Evolutionary conservation across 1,284 basidiomycete species (phyloP).

Genomic region (Papiliotrema nemorosa): DNA sequence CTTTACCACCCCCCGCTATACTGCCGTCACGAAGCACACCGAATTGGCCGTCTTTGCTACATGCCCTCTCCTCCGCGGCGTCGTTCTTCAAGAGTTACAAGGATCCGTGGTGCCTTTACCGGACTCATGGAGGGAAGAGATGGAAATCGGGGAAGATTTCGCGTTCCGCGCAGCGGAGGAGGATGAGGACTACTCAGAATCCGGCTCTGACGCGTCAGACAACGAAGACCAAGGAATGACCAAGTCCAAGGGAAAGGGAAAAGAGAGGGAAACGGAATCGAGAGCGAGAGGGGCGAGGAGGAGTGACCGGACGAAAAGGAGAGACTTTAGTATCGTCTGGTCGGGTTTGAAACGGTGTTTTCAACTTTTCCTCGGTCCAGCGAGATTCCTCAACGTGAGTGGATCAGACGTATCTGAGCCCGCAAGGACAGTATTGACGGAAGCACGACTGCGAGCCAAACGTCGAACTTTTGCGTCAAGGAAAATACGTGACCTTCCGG

Average conservation of each 20-base stretch:
- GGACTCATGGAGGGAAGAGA: conserved; percentile 38
- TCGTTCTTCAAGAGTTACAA: conserved; percentile 38
- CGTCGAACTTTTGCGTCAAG: conserved; percentile 40
- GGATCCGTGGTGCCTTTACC: conserved; percentile 41
- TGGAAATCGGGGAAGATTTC: conserved; percentile 41
- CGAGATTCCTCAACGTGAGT: conserved; percentile 47
- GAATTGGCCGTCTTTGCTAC: conserved; percentile 47
- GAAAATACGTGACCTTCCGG: conserved; percentile 42
- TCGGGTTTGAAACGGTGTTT: conserved; percentile 37
- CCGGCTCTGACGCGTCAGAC: conserved; percentile 12
- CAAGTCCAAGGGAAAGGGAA: conserved; percentile 6
- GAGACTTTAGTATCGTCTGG: conserved; percentile 48
- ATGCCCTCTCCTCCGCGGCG: conserved; percentile 23
- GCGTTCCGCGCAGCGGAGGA: conserved; percentile 26
- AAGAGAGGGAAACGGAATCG: conserved; percentile 8
- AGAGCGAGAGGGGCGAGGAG: conserved; percentile 18
- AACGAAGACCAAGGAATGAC: conserved; percentile 7
- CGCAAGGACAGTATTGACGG: not conserved
- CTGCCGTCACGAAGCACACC: conserved; percentile 36
- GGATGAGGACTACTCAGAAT: conserved; percentile 21
- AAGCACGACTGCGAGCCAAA: conserved; percentile 49
- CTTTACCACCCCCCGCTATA: conserved; percentile 41
- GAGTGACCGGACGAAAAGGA: conserved; percentile 35
- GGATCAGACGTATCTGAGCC: not conserved
- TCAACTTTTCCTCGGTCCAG: conserved; percentile 49